phyloP scores from a whole-genome alignment of 1,284 basidiomycete genomes.

The Cryptococcus jaspeensis region DNA sequence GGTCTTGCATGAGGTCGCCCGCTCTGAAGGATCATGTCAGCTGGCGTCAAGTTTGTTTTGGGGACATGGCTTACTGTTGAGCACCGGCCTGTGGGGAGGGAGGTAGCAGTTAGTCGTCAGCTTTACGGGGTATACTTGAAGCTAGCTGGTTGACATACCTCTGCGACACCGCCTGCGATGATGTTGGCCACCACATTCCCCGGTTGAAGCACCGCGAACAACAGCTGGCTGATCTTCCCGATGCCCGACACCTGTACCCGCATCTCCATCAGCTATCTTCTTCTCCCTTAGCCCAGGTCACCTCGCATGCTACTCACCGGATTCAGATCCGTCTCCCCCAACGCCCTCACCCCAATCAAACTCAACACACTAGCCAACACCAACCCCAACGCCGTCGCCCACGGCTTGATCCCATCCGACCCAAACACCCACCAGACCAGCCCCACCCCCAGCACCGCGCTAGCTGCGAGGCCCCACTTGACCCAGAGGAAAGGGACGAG shows the following conservation, averaged over 20 bases:
- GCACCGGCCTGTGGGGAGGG: conserved; percentile 67
- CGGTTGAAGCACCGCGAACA: conserved; percentile 92
- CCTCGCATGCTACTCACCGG: conserved; percentile 62
- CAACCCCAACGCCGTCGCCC: conserved; percentile 86
- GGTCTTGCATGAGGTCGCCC: conserved; percentile 96
- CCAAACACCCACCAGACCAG: conserved; percentile 88
- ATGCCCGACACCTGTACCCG: conserved; percentile 67
- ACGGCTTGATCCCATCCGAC: conserved; percentile 83
- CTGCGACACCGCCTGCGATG: conserved; percentile 92
- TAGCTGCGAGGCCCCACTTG: conserved; percentile 62
- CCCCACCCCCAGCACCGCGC: conserved; percentile 68
- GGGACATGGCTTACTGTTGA: conserved; percentile 65
- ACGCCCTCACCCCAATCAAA: conserved; percentile 82
- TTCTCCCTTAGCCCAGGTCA: neutral
- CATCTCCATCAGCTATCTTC: neutral
- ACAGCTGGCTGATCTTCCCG: conserved; percentile 89
- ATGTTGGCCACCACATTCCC: conserved; percentile 94
- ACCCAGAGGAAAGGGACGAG: conserved; percentile 82
- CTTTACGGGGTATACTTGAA: neutral
- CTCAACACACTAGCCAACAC: conserved; percentile 78
- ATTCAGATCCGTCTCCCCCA: conserved; percentile 91
- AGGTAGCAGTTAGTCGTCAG: neutral
- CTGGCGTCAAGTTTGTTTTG: neutral
- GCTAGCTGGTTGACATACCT: conserved; percentile 49
- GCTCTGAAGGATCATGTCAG: conserved; percentile 58